Evolutionary conservation across 345 rosid genomes (phyloP), one percentile per base, ranked within the genome.

Genomic region (Eucalyptus paniculata): DNA sequence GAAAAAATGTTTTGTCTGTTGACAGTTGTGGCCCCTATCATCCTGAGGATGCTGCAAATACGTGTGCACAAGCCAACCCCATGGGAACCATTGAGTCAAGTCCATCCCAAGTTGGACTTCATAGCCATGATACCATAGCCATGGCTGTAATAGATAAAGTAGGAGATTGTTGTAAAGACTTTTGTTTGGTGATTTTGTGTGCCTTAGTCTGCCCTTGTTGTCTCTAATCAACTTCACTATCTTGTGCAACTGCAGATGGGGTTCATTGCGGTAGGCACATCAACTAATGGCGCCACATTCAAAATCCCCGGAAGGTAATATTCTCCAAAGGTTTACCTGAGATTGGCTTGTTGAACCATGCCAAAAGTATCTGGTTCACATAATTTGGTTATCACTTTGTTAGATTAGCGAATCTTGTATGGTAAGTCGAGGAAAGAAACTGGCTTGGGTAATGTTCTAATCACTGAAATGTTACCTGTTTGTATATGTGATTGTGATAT

Each of bases 231-330:
- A 86, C 87, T 72, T 90, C 90, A 47, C 18, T 87, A 86, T 87
- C 87, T 83, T 88, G 53, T 85, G 40, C 77, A 50, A 77, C 83
- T 85, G 87, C 91, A 96, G 99, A 92, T 91, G 94, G 99, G 99
- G 54, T 95, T 93, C 92, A 92, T 96, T 77, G 99, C 99, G 90
- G 99, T 97, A 49, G 99, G 99, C 86, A 97, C 98, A 89, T 97
- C 99, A 72, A 97, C 99, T 67, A 97, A 97, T 93, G 99, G 99
- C 88, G 99, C 99, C 83, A 96, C 98, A 40, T 97, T 92, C 90
- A 97, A 97, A 94, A 95, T 97, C 91, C 97, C 99, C 7, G 99
- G 99, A 87, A 95, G 99, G 99, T 97, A 94, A 91, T 88, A 50
- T 87, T 7, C 50, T 32, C 40, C 45, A 44, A 58, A 87, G 50